A percentile compares a stretch with the other conserved stretches of the same genome.
phyloP scores from a whole-genome alignment of 805 yeast genomes.

The Wickerhamomyces pijperi region DNA sequence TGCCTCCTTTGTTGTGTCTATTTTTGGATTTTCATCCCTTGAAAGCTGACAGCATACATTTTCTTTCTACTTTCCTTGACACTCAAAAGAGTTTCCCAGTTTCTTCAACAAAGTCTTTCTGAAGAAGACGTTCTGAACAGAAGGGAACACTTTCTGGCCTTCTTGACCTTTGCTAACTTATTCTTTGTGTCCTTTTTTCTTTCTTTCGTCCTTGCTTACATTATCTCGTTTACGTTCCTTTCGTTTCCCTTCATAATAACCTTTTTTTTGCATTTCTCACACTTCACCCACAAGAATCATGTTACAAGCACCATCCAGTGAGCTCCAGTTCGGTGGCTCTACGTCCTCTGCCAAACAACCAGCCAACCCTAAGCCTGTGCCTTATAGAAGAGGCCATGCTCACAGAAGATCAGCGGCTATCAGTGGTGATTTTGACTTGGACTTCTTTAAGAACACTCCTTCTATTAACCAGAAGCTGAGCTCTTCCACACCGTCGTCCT shows the following conservation, averaged over 20 bases:
- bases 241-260: not conserved
- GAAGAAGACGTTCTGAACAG: too few species aligned
- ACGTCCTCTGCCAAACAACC: not conserved
- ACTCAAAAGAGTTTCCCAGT: too few species aligned
- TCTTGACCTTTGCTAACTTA: too few species aligned
- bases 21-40: too few species aligned
- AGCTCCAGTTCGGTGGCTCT: not conserved
- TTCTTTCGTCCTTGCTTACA: too few species aligned
- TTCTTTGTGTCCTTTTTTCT: too few species aligned
- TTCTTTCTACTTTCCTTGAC: too few species aligned
- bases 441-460: conserved; percentile 13
- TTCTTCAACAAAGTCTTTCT: too few species aligned
- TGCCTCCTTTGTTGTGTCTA: too few species aligned
- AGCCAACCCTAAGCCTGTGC: not conserved
- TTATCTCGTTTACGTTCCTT: too few species aligned
- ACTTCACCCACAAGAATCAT: not conserved
- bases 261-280: not conserved
- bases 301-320: not conserved
- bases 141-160: too few species aligned
- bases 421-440: conserved; percentile 67
- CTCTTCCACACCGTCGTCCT: conserved; percentile 4
- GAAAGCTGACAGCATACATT: too few species aligned
- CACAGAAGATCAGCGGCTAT: conserved; percentile 84
- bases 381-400: conserved; percentile 46
- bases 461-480: conserved; percentile 10